A percentile compares a stretch with the other conserved stretches of the same genome.
These are phyloP conservation scores for Schwanniomyces etchellsii DNA, from an alignment of 1,139 yeast species.

Conservation along the genomic window DNA sequence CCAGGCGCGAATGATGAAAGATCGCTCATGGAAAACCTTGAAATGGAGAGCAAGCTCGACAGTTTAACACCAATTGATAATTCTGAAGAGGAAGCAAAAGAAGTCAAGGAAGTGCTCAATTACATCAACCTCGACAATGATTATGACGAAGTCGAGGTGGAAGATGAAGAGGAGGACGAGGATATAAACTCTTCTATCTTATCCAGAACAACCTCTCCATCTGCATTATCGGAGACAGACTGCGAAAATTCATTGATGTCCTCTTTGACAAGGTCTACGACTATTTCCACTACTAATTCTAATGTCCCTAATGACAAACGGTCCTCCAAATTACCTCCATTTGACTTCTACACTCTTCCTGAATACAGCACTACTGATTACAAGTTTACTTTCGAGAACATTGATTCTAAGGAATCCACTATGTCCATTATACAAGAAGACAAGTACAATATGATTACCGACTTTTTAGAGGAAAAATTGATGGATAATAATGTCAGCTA, in stretches of 20 bases:
- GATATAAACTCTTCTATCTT: conserved; percentile 26
- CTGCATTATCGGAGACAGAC: conserved; percentile 23
- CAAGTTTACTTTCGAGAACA: conserved; percentile 16
- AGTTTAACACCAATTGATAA: conserved; percentile 7
- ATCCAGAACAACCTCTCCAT: conserved; percentile 38
- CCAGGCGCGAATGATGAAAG: too few relatives aligned
- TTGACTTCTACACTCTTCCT: conserved; percentile 26
- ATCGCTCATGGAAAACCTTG: conserved; percentile 7
- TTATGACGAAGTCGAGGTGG: conserved; percentile 15
- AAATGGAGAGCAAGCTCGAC: conserved; percentile 3
- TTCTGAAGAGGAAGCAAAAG: conserved; percentile 15
- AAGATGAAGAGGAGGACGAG: conserved; percentile 18
- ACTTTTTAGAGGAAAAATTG: conserved; percentile 37
- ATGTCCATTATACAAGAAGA: conserved; percentile 27
- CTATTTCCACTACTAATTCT: conserved; percentile 30
- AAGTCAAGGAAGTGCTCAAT: conserved; percentile 15
- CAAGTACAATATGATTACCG: conserved; percentile 37
- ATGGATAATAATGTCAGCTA: conserved; percentile 31
- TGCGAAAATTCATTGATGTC: conserved; percentile 35
- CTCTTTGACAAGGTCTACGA: conserved; percentile 40
- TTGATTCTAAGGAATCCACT: conserved; percentile 10
- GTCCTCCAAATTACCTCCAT: conserved; percentile 6
- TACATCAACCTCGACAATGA: conserved; percentile 15
- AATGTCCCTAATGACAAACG: conserved; percentile 9
- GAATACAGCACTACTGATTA: conserved; percentile 14